Conservation (phyloP, 106 monocot genomes). For the Dactylorhiza incarnata region DNA sequence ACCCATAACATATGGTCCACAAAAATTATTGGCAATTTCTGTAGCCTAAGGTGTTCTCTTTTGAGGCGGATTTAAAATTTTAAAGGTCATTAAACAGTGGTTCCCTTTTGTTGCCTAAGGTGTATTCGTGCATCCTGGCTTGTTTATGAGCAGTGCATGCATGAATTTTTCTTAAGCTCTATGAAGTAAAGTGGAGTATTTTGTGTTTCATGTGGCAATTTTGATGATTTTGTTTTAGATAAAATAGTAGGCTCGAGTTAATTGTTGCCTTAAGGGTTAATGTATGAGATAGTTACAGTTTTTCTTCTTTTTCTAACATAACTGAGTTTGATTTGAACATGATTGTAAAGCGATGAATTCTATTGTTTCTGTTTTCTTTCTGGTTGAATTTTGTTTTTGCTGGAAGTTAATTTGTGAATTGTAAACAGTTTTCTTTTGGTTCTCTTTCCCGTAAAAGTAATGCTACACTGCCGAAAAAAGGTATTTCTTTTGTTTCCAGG, state of each 20-base stretch:
- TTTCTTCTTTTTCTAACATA: too few relatives aligned
- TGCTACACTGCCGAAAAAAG: too few relatives aligned
- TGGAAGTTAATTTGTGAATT: too few relatives aligned
- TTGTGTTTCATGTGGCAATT: not conserved
- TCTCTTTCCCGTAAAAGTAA: too few relatives aligned
- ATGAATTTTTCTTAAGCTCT: not conserved
- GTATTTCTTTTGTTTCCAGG: too few relatives aligned
- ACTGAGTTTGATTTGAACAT: too few relatives aligned
- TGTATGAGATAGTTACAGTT: too few relatives aligned
- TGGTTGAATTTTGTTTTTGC: too few relatives aligned
- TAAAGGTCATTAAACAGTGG: not conserved
- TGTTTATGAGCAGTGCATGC: not conserved
- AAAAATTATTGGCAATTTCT: too few relatives aligned
- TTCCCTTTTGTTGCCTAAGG: not conserved
- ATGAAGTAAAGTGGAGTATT: not conserved
- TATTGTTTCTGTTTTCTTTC: too few relatives aligned
- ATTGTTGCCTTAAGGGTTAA: not conserved
- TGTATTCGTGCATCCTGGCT: not conserved
- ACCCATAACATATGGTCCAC: not conserved
- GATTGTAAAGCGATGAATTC: too few relatives aligned
- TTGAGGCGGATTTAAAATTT: not conserved
- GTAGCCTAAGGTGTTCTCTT: not conserved
- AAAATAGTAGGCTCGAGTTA: not conserved
- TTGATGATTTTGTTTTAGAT: not conserved
- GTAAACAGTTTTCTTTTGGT: too few relatives aligned